These are phyloP conservation scores for Psilocybe cyanescens DNA, from an alignment of 768 basidiomycete species.

Conservation along the genomic window DNA sequence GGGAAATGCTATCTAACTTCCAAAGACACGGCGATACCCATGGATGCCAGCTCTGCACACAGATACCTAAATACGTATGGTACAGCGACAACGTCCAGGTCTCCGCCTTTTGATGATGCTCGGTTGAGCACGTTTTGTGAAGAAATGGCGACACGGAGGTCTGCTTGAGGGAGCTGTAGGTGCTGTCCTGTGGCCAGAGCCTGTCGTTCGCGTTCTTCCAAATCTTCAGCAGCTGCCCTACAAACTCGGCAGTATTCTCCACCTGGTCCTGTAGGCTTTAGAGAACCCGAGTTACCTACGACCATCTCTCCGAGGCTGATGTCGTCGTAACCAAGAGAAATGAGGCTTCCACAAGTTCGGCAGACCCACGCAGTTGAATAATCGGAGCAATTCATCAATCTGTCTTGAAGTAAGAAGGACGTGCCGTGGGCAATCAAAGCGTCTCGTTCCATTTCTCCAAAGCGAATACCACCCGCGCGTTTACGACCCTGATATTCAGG, in stretches of 20 bases:
- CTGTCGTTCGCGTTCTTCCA: conserved; percentile 63
- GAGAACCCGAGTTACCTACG: conserved; percentile 48
- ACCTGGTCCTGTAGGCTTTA: conserved; percentile 69
- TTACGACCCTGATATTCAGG: conserved; percentile 77
- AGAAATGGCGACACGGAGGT: conserved; percentile 68
- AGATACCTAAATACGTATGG: conserved; percentile 95
- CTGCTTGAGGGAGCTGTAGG: conserved; percentile 45
- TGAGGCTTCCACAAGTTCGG: conserved; percentile 92
- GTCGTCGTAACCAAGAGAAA: conserved; percentile 96
- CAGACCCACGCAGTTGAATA: conserved; percentile 99
- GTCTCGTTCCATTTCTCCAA: conserved; percentile 99
- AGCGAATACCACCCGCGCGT: conserved; percentile 97
- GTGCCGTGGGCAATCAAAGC: conserved; percentile 98
- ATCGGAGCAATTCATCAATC: conserved; percentile 99
- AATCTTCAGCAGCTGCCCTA: conserved; percentile 67
- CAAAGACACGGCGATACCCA: conserved; percentile 93
- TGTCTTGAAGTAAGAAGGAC: conserved; percentile 96
- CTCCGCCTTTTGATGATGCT: conserved; percentile 67
- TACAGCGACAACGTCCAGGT: conserved; percentile 93
- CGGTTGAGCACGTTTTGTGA: conserved; percentile 67
- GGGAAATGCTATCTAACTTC: conserved; percentile 57
- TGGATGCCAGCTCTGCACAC: conserved; percentile 95
- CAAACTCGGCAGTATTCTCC: conserved; percentile 98
- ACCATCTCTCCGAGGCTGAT: conserved; percentile 69
- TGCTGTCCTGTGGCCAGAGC: conserved; percentile 61